Evolutionary conservation across 1,139 yeast species (phyloP), one percentile per base, ranked within the genome.

Genomic region (Diutina neorugosa): DNA sequence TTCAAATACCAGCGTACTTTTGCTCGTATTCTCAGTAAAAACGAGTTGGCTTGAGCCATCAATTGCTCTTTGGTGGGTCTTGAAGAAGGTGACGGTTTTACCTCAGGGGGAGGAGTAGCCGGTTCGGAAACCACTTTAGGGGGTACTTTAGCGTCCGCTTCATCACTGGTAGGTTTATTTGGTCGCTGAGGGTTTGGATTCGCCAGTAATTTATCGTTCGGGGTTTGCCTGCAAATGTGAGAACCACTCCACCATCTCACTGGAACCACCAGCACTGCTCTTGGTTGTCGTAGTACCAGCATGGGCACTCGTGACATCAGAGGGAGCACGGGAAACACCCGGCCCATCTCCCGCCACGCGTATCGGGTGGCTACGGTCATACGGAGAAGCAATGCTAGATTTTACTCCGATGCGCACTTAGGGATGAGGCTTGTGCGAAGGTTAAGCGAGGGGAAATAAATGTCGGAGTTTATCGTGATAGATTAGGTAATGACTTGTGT

Each of bases 1-100:
- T 74, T 84, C 55, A 90, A 67, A 2, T 82, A 65, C 95, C 96
- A 89, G 63, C 81, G 84, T 54, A 84, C 61, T 53, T 87, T 73
- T 34, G 85, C 78, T 54, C 71, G 69, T 37, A 83, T 59, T 40
- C 87, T 66, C 34, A 80, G 77, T 44, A 77, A 66, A 54, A 74
- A 64, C 50, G 74, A 75, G 41, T 71, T 75, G 8, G 86, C 82
- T 21, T 71, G 71, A 4, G 79, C 71, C 41, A 83, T 68, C 19
- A 82, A 69, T 56, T 79, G 81, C 54, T 80, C 86, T 56, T 68
- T 72, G n/a, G 73, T 68, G n/a, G 14, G 14, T 31, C 37, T 14
- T 3, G 37, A n/a, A 11, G 37, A 2, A 4, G 37, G 37, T 9
- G 37, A 4, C 12, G 37, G 37, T 31, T 31, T 31, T 2, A 4